Conservation (phyloP, 345 rosid species). For the Syzygium oleosum region DNA sequence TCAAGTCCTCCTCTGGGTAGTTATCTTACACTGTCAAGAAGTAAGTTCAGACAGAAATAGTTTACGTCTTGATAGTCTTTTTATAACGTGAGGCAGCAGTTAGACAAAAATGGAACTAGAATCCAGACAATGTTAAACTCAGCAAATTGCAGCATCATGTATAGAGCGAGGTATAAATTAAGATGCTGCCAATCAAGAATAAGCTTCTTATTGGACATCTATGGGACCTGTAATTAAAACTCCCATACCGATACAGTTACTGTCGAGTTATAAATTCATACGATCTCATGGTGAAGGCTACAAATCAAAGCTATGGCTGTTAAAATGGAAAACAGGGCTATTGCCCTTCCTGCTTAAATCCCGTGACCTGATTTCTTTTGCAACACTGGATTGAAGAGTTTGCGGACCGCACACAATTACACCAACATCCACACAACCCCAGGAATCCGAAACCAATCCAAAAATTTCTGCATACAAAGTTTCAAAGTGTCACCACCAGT, state of each 20-base stretch:
- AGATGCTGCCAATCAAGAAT: neutral
- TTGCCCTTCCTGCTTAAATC: slow-evolving; percentile 10
- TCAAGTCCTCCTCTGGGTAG: neutral
- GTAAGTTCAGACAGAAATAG: neutral
- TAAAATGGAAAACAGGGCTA: slow-evolving; percentile 28
- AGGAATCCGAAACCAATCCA: slow-evolving; percentile 3
- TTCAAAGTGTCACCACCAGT: neutral
- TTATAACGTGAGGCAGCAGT: neutral
- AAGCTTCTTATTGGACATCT: neutral
- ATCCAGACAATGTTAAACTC: neutral
- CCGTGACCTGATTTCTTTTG: slow-evolving; percentile 26
- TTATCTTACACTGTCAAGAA: neutral
- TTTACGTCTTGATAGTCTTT: neutral
- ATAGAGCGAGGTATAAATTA: neutral
- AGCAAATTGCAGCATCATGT: neutral
- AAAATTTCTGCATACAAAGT: slow-evolving; percentile 19
- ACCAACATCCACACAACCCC: slow-evolving; percentile 31
- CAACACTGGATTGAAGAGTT: slow-evolving; percentile 25
- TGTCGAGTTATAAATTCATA: neutral
- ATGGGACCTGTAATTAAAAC: neutral
- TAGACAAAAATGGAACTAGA: neutral
- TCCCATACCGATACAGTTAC: neutral
- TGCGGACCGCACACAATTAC: slow-evolving; percentile 33
- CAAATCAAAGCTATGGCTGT: slow-evolving; percentile 35
- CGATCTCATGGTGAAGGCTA: slow-evolving; percentile 1